Percentiles rank a stretch among this genome's conserved stretches.
Conservation (phyloP, 148 eudicot species). For the Rheum nobile region DNA sequence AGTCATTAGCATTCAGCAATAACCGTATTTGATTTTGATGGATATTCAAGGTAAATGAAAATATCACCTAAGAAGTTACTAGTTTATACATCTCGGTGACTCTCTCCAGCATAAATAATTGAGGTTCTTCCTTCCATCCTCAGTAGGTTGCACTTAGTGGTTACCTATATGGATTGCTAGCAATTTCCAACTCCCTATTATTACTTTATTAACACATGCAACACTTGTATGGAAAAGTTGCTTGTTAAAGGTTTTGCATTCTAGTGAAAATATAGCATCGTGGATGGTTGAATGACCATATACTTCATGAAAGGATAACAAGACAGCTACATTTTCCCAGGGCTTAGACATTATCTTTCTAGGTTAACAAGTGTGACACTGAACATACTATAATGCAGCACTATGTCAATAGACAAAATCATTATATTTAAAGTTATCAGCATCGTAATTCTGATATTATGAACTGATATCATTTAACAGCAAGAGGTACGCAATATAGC, state of each 20-base stretch:
- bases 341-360: background rate
- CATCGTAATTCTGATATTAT: background rate
- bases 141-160: background rate
- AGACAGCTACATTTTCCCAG: background rate
- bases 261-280: background rate
- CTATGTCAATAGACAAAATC: background rate
- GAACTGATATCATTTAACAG: background rate
- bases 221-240: background rate
- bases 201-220: background rate
- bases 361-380: background rate
- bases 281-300: background rate
- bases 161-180: background rate
- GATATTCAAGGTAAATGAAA: background rate
- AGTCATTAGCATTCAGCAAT: conserved; percentile 3
- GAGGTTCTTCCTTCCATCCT: background rate
- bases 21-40: background rate
- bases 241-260: background rate
- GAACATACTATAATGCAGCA: background rate
- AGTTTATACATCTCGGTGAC: background rate
- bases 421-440: background rate
- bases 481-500: background rate
- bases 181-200: background rate
- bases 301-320: background rate
- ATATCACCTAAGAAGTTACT: background rate
- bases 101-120: background rate